Base-by-base conservation (phyloP, 169 alveolate genomes). In the Plasmodium gallinaceum region DNA sequence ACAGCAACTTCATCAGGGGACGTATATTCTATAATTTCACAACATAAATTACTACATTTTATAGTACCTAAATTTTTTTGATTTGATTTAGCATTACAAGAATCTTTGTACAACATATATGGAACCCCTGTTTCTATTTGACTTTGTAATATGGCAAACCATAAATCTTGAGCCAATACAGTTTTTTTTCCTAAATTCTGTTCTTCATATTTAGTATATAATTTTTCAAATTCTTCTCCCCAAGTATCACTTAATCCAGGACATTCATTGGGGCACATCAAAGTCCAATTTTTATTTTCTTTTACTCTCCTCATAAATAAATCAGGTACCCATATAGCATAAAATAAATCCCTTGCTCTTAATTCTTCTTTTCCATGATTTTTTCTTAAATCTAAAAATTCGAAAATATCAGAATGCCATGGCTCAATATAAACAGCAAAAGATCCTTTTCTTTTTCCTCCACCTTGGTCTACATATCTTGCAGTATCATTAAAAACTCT, bases 101-200 rank as follows among this genome's bases (percentile, higher is more conserved):
- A 97, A 88, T 98, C 99, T 90, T 92, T 92, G 94, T 98, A 99
- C 14, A 98, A 93, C 99, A 99, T 98, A 92, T 97, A 99, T 3
- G 99, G 99, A n/a, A 98, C 97, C 18, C 99, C 99, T 9, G 99
- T 99, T 92, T 98, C 99, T 71, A 98, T 98, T 93, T 99, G 99
- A 14, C 98, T 88, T 85, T 98, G 99, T 46, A 98, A 93, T 4
- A 98, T 98, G 18, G 98, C 97, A 88, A 97, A 95, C 99, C 99
- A 99, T 24, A 99, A 95, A 68, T 93, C 88, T 94, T 97, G 99
- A 2, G 99, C 99, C 42, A 96, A 96, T 22, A 99, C 95, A 2
- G 99, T 96, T 90, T 96, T 97, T 88, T 99, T 96, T 12, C 99
- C 99, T 88, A 94, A 91, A 39, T 96, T 96, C 72, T 89, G 96